Evolutionary conservation across 768 basidiomycete species (phyloP), one percentile per base, ranked within the genome.

Genomic region (Lenzites betulinus): DNA sequence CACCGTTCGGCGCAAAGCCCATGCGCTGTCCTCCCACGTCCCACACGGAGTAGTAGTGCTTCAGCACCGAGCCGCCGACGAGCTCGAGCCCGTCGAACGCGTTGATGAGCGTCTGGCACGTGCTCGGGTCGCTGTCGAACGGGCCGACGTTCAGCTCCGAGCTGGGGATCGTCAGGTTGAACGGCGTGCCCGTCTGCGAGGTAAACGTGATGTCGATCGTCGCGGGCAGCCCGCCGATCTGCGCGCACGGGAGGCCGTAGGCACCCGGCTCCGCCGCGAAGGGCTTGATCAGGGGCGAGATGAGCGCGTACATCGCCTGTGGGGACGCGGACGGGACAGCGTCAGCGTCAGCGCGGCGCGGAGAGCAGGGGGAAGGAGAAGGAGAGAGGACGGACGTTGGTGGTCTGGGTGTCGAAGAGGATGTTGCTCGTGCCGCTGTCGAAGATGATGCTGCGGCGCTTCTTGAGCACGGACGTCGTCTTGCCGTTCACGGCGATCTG

Each of bases 11-110:
- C 36, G 83, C 82, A 62, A 86, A 85, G 2, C 83, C 83, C 68
- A 85, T 70, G 26, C 80, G 71, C 63, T 77, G 75, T 25, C 71
- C 71, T 39, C 77, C 79, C 30, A 85, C 74, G 67, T 85, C 83
- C 82, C 82, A 84, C 11, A 84, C 79, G 57, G 78, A 82, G 66
- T 83, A 85, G 63, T 82, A 85, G 65, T 85, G 83, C 74, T 86
- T 84, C 62, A 85, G 69, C 57, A 84, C 60, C 64, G 81, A 83
- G 25, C 79, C 83, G 12, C 83, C 84, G 26, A 86, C 78, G 35
- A 85, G 66, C 68, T 49, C 75, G 50, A 81, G 71, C 3, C 78
- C 79, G 67, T 84, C 81, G 62, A 80, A 79, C n/a, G 83, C 80
- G 64, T 84, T 85, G 73, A 84, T 83, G 30, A 85, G 75, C 7